Evolutionary conservation across 805 yeast genomes (phyloP).

Genomic region (Saturnispora bothae): DNA sequence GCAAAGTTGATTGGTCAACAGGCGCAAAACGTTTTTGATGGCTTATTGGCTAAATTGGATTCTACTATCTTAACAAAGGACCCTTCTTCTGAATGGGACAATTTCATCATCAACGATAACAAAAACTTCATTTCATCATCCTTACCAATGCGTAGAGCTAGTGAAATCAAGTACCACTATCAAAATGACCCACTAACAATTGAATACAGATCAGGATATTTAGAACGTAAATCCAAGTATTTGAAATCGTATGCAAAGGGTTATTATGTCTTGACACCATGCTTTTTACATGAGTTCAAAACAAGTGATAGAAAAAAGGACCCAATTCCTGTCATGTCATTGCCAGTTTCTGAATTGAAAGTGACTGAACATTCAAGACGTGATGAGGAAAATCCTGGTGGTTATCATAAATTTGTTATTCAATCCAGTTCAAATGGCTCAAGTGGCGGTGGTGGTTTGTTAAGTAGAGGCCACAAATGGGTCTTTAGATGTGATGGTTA

Average conservation of each 20-base stretch:
- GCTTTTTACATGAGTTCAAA: constrained; percentile 84
- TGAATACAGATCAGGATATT: constrained; percentile 63
- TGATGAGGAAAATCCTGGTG: constrained; percentile 44
- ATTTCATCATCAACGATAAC: constrained; percentile 62
- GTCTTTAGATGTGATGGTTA: constrained; percentile 87
- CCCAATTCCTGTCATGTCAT: constrained; percentile 71
- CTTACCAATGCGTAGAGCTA: constrained; percentile 49
- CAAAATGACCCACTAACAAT: constrained; percentile 59
- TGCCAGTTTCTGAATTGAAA: constrained; percentile 68
- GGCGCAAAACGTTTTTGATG: constrained; percentile 59
- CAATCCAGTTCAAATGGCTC: constrained; percentile 61
- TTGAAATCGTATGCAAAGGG: constrained; percentile 85
- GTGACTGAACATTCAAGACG: constrained; percentile 75
- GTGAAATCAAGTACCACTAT: constrained; percentile 55
- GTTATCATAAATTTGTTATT: constrained; percentile 66
- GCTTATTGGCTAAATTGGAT: constrained; percentile 54
- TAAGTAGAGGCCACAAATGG: constrained; percentile 82
- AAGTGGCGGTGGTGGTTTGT: constrained; percentile 44
- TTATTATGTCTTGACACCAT: constrained; percentile 85
- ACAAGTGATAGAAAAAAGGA: constrained; percentile 73
- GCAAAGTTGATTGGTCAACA: constrained; percentile 64
- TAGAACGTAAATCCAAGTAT: constrained; percentile 86
- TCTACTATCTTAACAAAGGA: constrained; percentile 65
- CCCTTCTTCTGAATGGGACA: constrained; percentile 80
- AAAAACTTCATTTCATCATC: constrained; percentile 52